A percentile compares a stretch with the other conserved stretches of the same genome.
Conservation (phyloP, 2,329 filamentous ascomycete genomes). For the Fusarium heterosporum region DNA sequence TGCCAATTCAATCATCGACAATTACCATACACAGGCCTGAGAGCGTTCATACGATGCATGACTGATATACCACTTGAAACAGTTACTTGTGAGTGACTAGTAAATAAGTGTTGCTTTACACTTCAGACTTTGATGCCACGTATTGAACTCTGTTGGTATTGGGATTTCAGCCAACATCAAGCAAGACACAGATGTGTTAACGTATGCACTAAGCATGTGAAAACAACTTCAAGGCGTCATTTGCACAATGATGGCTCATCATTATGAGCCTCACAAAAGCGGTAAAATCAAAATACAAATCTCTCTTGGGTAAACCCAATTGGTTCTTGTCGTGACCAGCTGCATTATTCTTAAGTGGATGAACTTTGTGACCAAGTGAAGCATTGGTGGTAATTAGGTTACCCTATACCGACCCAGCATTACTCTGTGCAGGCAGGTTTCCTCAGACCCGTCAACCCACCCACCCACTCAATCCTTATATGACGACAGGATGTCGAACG, state of each 20-base stretch:
- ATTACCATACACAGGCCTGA: not conserved
- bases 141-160: not conserved
- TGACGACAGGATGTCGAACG: constrained; percentile 27
- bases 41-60: not conserved
- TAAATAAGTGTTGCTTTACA: not conserved
- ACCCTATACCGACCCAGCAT: constrained; percentile 15
- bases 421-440: not conserved
- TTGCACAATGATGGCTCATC: no score
- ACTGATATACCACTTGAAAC: no score
- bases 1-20: no score
- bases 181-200: no score
- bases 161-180: not conserved
- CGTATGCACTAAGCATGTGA: no score
- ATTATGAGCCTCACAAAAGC: no score
- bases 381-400: not conserved
- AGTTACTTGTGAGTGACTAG: not conserved
- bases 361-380: not conserved
- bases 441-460: not conserved
- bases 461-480: not conserved
- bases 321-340: not conserved
- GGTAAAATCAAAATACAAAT: no score
- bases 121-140: not conserved
- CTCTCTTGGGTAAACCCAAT: no score
- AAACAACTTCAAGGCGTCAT: no score
- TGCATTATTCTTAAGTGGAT: not conserved